phyloP scores from a whole-genome alignment of 2,329 filamentous ascomycete genomes.

The Fusarium decemcellulare region DNA sequence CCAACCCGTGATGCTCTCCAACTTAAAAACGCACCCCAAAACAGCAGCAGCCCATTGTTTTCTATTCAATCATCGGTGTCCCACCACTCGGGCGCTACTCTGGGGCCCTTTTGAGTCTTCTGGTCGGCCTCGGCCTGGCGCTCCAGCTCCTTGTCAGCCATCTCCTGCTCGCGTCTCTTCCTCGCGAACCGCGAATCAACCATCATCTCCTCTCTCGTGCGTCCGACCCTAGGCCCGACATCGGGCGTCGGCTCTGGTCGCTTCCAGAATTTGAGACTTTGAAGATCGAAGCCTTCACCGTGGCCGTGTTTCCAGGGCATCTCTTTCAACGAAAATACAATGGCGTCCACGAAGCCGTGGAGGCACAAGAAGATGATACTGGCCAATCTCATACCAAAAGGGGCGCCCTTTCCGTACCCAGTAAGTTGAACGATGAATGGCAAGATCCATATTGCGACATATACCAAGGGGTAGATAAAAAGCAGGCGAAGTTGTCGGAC shows the following conservation, averaged over 20 bases:
- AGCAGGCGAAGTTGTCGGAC: slow-evolving; percentile 78
- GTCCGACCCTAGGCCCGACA: slow-evolving; percentile 52
- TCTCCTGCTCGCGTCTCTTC: slow-evolving; percentile 63
- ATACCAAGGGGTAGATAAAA: slow-evolving; percentile 83
- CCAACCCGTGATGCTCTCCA: neutral
- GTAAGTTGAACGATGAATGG: slow-evolving; percentile 77
- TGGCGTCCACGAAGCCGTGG: slow-evolving; percentile 78
- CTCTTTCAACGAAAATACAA: slow-evolving; percentile 78
- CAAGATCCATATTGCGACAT: slow-evolving; percentile 79
- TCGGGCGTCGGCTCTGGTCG: slow-evolving; percentile 14
- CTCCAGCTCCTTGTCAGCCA: slow-evolving; percentile 52
- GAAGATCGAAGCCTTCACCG: slow-evolving; percentile 20
- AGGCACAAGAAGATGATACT: slow-evolving; percentile 71
- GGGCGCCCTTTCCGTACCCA: slow-evolving; percentile 52
- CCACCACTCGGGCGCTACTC: slow-evolving; percentile 49
- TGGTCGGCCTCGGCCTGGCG: slow-evolving; percentile 1
- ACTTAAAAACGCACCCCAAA: too few species aligned
- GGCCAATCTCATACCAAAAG: slow-evolving; percentile 69
- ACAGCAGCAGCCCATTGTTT: neutral
- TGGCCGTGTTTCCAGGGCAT: slow-evolving; percentile 71
- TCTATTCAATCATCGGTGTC: slow-evolving; percentile 41
- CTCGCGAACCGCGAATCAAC: slow-evolving; percentile 65
- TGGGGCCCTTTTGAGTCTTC: slow-evolving; percentile 15
- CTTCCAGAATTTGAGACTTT: slow-evolving; percentile 33
- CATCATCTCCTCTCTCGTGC: slow-evolving; percentile 67